phyloP scores from a whole-genome alignment of 2,329 filamentous ascomycete species.

The Diaporthe sp. region DNA sequence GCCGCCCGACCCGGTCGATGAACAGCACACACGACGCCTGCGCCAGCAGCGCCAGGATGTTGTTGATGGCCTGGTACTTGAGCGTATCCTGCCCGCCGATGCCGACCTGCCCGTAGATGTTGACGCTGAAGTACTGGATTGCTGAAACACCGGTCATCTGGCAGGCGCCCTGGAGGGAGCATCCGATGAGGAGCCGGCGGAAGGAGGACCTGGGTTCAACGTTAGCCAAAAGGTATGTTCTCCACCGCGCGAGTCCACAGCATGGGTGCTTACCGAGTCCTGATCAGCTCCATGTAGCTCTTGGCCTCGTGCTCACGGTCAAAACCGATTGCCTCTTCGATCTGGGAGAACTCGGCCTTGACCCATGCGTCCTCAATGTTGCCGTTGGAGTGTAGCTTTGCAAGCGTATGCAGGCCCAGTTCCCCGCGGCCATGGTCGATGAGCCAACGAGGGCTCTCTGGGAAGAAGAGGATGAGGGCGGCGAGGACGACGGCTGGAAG shows the following conservation, averaged over 20 bases:
- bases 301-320: conserved; percentile 80
- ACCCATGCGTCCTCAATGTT: conserved; percentile 78
- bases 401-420: conserved; percentile 76
- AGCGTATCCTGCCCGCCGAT: conserved; percentile 76
- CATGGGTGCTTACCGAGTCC: conserved; percentile 55
- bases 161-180: conserved; percentile 76
- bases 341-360: conserved; percentile 78
- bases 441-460: conserved; percentile 81
- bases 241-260: neutral
- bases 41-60: conserved; percentile 77
- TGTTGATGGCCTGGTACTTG: conserved; percentile 83
- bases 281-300: conserved; percentile 79
- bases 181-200: conserved; percentile 79
- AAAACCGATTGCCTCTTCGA: conserved; percentile 69
- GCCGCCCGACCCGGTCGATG: conserved; percentile 79
- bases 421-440: conserved; percentile 79
- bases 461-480: conserved; percentile 76
- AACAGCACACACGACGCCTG: conserved; percentile 77
- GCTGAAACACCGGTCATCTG: conserved; percentile 84
- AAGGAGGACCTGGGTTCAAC: conserved; percentile 67
- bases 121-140: conserved; percentile 81
- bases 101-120: conserved; percentile 78
- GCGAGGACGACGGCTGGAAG: conserved; percentile 76
- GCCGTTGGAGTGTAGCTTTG: conserved; percentile 78
- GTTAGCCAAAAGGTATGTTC: neutral